These are phyloP conservation scores for Pythium insidiosum DNA, from an alignment of 352 stramenopile genomes.

Conservation along the genomic window DNA sequence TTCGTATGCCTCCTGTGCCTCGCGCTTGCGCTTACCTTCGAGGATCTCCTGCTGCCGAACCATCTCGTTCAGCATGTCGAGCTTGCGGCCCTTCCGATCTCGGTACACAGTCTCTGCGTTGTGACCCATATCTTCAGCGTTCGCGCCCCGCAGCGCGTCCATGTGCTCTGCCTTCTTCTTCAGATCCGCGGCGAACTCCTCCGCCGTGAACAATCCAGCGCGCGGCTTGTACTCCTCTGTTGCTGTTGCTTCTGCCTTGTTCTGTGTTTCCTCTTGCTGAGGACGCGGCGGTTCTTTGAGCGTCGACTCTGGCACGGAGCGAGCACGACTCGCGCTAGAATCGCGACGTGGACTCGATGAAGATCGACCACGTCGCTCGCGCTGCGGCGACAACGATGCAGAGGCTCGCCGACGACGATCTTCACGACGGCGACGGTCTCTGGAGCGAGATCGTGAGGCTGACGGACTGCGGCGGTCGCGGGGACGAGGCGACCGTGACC, in stretches of 20 bases:
- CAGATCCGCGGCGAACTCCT: slow-evolving; percentile 56
- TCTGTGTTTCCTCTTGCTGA: too few species aligned
- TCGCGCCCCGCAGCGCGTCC: slow-evolving; percentile 36
- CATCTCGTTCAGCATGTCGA: slow-evolving; percentile 84
- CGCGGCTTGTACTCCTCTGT: slow-evolving; percentile 24
- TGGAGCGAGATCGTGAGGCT: slow-evolving; percentile 19
- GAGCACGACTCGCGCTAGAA: too few species aligned
- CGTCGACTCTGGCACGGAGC: too few species aligned
- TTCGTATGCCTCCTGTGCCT: slow-evolving; percentile 76
- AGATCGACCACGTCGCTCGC: neutral
- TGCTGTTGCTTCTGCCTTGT: neutral
- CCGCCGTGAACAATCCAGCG: slow-evolving; percentile 55
- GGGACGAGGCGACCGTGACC: too few species aligned
- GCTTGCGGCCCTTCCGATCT: slow-evolving; percentile 73
- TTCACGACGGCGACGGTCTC: slow-evolving; percentile 7
- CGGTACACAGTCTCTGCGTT: slow-evolving; percentile 81
- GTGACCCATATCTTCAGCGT: slow-evolving; percentile 57
- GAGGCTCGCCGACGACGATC: neutral
- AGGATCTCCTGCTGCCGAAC: slow-evolving; percentile 72
- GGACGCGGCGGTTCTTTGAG: too few species aligned
- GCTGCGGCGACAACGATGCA: slow-evolving; percentile 1
- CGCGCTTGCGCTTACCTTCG: slow-evolving; percentile 66
- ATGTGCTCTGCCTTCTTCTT: slow-evolving; percentile 41
- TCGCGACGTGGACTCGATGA: too few species aligned
- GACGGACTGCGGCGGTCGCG: neutral